A percentile compares a stretch with the other conserved stretches of the same genome.
These are phyloP conservation scores for Schizophyllum amplum DNA, from an alignment of 1,284 basidiomycete species.

Conservation along the genomic window DNA sequence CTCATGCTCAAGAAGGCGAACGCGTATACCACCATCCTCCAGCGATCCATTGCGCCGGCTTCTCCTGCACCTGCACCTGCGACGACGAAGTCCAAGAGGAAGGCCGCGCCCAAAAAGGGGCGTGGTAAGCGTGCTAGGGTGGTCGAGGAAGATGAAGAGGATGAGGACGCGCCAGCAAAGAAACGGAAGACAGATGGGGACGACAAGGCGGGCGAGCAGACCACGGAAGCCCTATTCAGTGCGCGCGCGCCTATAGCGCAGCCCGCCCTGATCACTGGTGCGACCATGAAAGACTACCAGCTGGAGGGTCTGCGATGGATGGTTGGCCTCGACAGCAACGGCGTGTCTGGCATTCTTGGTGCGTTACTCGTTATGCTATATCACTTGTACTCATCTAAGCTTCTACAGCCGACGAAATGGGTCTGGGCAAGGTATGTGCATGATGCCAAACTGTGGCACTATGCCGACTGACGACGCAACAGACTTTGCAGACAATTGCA, in stretches of 20 bases:
- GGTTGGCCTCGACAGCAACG: conserved; percentile 87
- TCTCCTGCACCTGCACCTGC: background rate
- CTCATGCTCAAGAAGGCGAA: conserved; percentile 12
- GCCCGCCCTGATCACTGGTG: conserved; percentile 78
- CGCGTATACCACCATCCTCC: background rate
- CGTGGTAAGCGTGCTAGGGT: background rate
- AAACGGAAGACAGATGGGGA: background rate
- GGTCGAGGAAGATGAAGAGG: background rate
- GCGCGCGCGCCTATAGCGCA: conserved; percentile 29
- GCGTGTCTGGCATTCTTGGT: conserved; percentile 91
- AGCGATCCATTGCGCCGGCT: background rate
- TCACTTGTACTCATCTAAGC: background rate
- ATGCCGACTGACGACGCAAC: background rate
- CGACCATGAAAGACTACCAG: conserved; percentile 84
- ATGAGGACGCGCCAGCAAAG: background rate
- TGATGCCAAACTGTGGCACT: background rate
- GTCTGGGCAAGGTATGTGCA: conserved; percentile 2
- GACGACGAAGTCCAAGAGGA: background rate
- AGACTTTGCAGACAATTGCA: conserved; percentile 35
- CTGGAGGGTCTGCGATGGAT: conserved; percentile 96
- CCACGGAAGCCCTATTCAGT: background rate
- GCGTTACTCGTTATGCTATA: conserved; percentile 19
- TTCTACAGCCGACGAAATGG: conserved; percentile 4
- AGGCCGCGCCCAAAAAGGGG: background rate
- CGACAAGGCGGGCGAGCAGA: background rate